Percentiles rank a stretch among this genome's conserved stretches.
Conservation (phyloP, 2,329 filamentous ascomycete genomes). For the Ophiostoma fasciatum region DNA sequence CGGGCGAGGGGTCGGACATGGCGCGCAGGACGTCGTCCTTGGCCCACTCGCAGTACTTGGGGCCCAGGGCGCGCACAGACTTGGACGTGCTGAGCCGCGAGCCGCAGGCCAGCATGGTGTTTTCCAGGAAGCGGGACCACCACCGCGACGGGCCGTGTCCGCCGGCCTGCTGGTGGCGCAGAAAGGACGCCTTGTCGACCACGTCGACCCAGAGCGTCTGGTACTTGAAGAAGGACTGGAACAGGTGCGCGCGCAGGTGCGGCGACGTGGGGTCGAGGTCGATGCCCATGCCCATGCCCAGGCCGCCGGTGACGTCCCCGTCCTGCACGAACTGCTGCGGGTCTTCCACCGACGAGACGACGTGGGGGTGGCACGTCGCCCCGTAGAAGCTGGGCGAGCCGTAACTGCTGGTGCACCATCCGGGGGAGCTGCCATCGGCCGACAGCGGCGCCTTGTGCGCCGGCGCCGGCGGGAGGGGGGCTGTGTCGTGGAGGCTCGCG, state of each 20-base stretch:
- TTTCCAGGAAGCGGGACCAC: constrained; percentile 5
- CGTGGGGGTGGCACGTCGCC: constrained; percentile 4
- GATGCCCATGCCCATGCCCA: constrained; percentile 1
- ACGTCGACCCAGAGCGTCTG: constrained; percentile 5
- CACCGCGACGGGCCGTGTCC: neutral
- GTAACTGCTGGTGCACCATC: neutral
- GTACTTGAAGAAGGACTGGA: constrained; percentile 7
- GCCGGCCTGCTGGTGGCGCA: neutral
- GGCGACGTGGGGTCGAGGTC: constrained; percentile 4
- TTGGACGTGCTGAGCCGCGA: constrained; percentile 4
- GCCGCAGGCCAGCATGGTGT: constrained; percentile 6
- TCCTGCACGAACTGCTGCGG: neutral
- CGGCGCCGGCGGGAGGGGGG: neutral
- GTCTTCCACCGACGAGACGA: neutral
- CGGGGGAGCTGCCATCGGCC: neutral
- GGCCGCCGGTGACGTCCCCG: constrained; percentile 1
- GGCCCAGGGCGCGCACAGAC: constrained; percentile 1
- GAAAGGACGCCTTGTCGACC: constrained; percentile 3
- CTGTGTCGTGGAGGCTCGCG: too few species aligned
- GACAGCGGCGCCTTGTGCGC: neutral
- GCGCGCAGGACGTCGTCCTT: constrained; percentile 1
- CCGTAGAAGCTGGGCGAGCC: constrained; percentile 4
- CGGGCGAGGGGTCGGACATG: constrained; percentile 5
- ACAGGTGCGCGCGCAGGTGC: constrained; percentile 4
- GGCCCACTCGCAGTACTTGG: constrained; percentile 5